Base-by-base conservation (phyloP, 1,139 yeast genomes). In the Hanseniaspora gamundiae region DNA sequence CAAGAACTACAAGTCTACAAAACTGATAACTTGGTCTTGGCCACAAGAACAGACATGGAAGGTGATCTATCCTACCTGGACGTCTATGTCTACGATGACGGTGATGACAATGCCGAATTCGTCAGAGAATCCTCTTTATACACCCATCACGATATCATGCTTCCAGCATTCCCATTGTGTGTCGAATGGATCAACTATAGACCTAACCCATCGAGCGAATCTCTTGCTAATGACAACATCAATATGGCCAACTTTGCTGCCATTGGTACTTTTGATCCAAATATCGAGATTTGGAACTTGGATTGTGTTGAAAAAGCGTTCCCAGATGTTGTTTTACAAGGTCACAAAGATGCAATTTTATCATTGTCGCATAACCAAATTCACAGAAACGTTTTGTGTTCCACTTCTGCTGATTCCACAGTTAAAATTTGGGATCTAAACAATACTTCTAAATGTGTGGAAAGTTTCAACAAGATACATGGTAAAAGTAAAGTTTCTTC, bases 211-310 rank as follows among this genome's bases (percentile, higher is more conserved):
- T 28, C 38, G 11, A 27, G 20, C 13, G 60, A 60, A 30, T 72
- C 74, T 49, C 68, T 78, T 35, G 95, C 94, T 8, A 52, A 62
- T 31, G 65, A 60, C 29, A 66, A 58, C n/a, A 61, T 60, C 30
- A 72, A 74, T 49, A 67, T 78, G 35, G 96, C 94, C 9, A 91
- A 87, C 61, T 86, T 84, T 63, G 97, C 94, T 2, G 98, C 98
- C 13, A 71, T 91, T 50, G 97, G 98, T 59, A 85, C 98, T 1
- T 88, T 91, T 62, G 98, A 91, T 56, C 98, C 98, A 35, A 94
- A 84, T 59, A 91, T 91, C 62, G 99, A 91, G 65, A 73, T 91
- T 49, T 93, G 98, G 98, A 86, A 91, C 64, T 70, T 91, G 56
- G 98, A 91, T 62, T 80, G 81, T 51, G 73, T 88, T 38, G 97